phyloP scores from a whole-genome alignment of 495 filamentous ascomycete genomes.

The Elasticomyces elasticus region DNA sequence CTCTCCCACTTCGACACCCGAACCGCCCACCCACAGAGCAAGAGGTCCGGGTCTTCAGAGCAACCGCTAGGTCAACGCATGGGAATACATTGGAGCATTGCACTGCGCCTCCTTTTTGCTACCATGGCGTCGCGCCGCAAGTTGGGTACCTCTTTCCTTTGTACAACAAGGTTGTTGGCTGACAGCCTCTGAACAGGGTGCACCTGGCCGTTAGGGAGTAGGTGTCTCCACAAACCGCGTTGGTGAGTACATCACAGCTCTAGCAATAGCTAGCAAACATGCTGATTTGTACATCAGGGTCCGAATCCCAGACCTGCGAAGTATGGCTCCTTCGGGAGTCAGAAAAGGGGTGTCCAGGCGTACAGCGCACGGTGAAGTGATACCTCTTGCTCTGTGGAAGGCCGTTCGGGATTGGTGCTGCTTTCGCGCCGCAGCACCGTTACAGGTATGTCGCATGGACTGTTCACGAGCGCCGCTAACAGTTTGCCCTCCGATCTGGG shows the following conservation, averaged over 20 bases:
- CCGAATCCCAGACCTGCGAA: neutral
- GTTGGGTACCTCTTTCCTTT: too few relatives aligned
- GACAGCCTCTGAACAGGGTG: too few relatives aligned
- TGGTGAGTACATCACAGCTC: too few relatives aligned
- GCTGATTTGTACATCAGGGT: too few relatives aligned
- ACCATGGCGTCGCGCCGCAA: neutral
- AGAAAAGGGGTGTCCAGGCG: neutral
- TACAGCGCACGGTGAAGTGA: neutral
- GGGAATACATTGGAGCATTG: neutral
- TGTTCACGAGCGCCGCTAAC: neutral
- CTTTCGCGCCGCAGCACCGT: neutral
- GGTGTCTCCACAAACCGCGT: neutral
- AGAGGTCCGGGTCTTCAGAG: constrained; percentile 2
- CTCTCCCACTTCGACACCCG: too few relatives aligned
- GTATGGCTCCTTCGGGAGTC: neutral
- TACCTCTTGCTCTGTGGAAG: neutral
- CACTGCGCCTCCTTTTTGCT: neutral
- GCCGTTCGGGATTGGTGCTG: neutral
- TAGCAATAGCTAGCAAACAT: too few relatives aligned
- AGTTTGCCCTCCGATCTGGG: neutral
- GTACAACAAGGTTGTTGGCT: too few relatives aligned
- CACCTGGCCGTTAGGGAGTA: neutral
- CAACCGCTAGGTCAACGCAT: neutral
- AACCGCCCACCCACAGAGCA: too few relatives aligned
- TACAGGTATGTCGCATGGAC: neutral